Conservation (phyloP, 202 grass and related monocot genomes). For the Elaeis oleifera region DNA sequence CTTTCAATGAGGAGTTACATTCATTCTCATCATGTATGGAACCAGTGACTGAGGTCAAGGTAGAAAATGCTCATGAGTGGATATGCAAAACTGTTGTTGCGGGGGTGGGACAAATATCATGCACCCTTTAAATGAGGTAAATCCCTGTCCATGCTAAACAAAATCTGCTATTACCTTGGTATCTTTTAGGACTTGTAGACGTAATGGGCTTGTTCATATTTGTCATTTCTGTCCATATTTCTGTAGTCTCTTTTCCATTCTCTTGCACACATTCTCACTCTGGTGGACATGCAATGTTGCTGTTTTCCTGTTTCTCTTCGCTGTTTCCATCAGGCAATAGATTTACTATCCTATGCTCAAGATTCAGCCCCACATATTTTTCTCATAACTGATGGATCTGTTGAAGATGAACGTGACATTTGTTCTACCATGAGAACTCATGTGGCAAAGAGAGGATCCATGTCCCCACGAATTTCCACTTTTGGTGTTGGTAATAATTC, state of each 20-base stretch:
- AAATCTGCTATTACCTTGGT: not conserved
- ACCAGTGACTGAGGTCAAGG: constrained; percentile 49
- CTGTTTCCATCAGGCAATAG: constrained; percentile 51
- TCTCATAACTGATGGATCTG: constrained; percentile 87
- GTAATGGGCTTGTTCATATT: no score
- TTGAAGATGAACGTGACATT: constrained; percentile 79
- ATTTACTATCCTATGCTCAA: constrained; percentile 49
- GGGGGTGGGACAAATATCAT: constrained; percentile 78
- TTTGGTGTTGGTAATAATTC: constrained; percentile 82
- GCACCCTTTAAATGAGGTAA: constrained; percentile 84
- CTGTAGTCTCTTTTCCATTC: no score
- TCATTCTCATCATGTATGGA: constrained; percentile 86
- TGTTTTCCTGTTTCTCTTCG: constrained; percentile 1
- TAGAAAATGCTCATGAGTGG: constrained; percentile 53
- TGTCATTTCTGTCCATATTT: no score
- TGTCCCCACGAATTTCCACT: constrained; percentile 78
- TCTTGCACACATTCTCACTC: no score
- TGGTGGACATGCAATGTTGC: no score
- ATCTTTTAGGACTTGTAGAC: no score
- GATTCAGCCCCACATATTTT: constrained; percentile 77
- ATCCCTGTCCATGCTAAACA: not conserved
- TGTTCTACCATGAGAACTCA: constrained; percentile 51
- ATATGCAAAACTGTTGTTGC: constrained; percentile 61
- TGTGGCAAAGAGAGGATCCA: constrained; percentile 38
- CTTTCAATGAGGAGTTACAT: constrained; percentile 69